Base-by-base conservation (phyloP, 2,329 filamentous ascomycete genomes). In the Colletotrichum zoysiae region DNA sequence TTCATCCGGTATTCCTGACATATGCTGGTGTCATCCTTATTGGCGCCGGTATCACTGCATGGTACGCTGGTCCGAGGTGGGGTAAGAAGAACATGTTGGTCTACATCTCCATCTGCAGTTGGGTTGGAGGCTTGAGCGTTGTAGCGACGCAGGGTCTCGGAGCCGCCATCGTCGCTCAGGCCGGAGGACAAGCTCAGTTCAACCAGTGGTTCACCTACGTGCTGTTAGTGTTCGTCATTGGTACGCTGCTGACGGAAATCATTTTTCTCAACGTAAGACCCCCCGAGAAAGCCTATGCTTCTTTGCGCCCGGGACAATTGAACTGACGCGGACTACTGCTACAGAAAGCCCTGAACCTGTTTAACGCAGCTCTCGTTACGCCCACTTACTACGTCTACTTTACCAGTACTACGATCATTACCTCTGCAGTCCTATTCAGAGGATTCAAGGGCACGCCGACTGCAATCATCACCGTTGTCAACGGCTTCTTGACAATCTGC, bases 381-480 rank as follows among this genome's bases (percentile, higher is more conserved):
- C 96, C 96, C 0, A 99, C 96, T 2, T 99, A 99, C 84, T 99
- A 99, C 81, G 96, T 99, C 75, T 95, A 97, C 85, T 99, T 99
- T 81, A 99, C 96, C 50, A 97, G 92, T 76, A 93, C 95, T 6
- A 98, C 96, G 26, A 98, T 99, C 75, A 89, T 98, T 76, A 97
- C 95, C 7, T 98, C 95, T 0, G 93, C 95, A 4, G 91, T 99
- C 58, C 86, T 99, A 3, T 98, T 98, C 82, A 92, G 91, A 74
- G 96, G 96, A 9, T 98, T 99, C 87, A 95, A 97, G 79, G 96
- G 95, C 46, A 93, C 93, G 0, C 87, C 89, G 0, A 87, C 90
- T 7, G 89, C 93, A 35, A 98, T 99, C 69, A 87, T 93, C 57
- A 97, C 95, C 0, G 93, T 98, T 40, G 92, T 98, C 67, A 90